Evolutionary conservation across 2,329 filamentous ascomycete species (phyloP).

Genomic region (Pseudocercospora vitis): DNA sequence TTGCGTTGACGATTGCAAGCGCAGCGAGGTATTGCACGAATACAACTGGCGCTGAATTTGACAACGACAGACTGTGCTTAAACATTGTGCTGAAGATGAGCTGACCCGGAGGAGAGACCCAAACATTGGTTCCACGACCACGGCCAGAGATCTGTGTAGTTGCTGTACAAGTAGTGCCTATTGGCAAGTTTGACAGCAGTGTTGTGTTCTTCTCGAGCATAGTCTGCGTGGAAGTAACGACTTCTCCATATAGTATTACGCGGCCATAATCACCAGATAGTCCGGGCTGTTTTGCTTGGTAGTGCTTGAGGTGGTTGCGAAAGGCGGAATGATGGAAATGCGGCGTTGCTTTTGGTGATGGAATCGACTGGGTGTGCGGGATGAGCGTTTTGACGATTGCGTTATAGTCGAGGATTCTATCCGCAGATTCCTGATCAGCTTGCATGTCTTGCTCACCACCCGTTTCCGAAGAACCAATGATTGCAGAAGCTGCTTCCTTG

Average conservation of each 20-base stretch:
- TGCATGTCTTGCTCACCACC: slow-evolving; percentile 32
- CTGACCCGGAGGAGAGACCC: slow-evolving; percentile 84
- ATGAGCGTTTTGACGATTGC: slow-evolving; percentile 69
- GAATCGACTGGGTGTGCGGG: slow-evolving; percentile 67
- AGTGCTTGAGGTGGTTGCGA: slow-evolving; percentile 69
- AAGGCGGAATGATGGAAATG: slow-evolving; percentile 82
- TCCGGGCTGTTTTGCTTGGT: slow-evolving; percentile 54
- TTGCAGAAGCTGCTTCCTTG: slow-evolving; percentile 21
- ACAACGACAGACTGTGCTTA: slow-evolving; percentile 74
- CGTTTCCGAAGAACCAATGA: slow-evolving; percentile 10
- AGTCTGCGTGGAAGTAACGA: slow-evolving; percentile 91
- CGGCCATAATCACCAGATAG: slow-evolving; percentile 69
- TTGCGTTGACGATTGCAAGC: slow-evolving; percentile 79
- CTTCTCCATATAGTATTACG: slow-evolving; percentile 80
- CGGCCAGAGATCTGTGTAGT: slow-evolving; percentile 85
- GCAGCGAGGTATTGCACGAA: slow-evolving; percentile 94
- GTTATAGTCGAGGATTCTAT: slow-evolving; percentile 72
- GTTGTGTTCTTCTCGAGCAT: slow-evolving; percentile 88
- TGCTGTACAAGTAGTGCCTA: slow-evolving; percentile 83
- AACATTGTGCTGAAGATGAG: slow-evolving; percentile 88
- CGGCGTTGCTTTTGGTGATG: slow-evolving; percentile 71
- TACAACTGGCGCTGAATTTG: slow-evolving; percentile 73
- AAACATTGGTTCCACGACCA: slow-evolving; percentile 88
- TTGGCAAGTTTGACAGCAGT: slow-evolving; percentile 72
- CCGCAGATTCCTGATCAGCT: slow-evolving; percentile 35